A percentile compares a stretch with the other conserved stretches of the same genome.
These are phyloP conservation scores for Phoma sp. DNA, from an alignment of 2,329 filamentous ascomycete species.

Conservation along the genomic window DNA sequence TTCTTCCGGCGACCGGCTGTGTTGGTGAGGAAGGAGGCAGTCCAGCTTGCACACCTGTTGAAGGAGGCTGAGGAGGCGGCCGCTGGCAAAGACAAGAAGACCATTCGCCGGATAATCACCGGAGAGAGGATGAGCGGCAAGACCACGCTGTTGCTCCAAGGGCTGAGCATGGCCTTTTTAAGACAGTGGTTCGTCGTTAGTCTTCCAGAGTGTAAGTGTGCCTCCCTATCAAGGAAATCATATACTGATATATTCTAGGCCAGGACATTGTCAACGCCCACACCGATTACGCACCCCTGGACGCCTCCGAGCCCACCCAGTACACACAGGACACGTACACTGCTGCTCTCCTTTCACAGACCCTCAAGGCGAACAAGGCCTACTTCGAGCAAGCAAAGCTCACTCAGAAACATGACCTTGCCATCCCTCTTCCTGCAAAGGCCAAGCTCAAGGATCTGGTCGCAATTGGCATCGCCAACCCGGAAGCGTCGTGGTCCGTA, in stretches of 20 bases:
- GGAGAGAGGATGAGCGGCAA: slow-evolving; percentile 83
- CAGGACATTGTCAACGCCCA: slow-evolving; percentile 82
- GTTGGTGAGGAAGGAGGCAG: slow-evolving; percentile 79
- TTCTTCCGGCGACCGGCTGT: slow-evolving; percentile 84
- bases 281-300: slow-evolving; percentile 79
- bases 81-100: slow-evolving; percentile 59
- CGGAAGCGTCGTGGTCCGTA: slow-evolving; percentile 79
- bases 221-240: neutral
- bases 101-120: slow-evolving; percentile 70
- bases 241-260: slow-evolving; percentile 58
- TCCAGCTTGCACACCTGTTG: slow-evolving; percentile 66
- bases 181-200: slow-evolving; percentile 90
- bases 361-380: slow-evolving; percentile 73
- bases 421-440: slow-evolving; percentile 64
- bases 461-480: slow-evolving; percentile 73
- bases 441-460: slow-evolving; percentile 73
- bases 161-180: slow-evolving; percentile 79
- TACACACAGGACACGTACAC: slow-evolving; percentile 84
- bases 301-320: slow-evolving; percentile 58
- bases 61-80: slow-evolving; percentile 64
- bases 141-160: slow-evolving; percentile 84
- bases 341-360: slow-evolving; percentile 75
- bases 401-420: slow-evolving; percentile 64
- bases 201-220: slow-evolving; percentile 79
- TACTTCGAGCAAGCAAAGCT: slow-evolving; percentile 65